Conservation (phyloP, 106 monocot species). For the Ottelia alismoides region DNA sequence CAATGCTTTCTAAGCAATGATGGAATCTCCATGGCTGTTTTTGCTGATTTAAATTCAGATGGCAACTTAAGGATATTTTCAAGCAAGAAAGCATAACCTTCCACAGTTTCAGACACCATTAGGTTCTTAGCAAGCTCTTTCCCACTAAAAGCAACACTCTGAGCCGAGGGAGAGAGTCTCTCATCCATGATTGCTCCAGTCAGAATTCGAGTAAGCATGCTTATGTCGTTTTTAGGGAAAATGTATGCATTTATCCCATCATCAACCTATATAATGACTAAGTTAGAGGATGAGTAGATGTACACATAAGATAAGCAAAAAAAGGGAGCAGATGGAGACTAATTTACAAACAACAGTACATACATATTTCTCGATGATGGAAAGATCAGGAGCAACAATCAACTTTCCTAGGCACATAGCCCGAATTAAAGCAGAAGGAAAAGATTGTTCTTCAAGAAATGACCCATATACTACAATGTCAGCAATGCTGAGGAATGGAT, state of each 20-base stretch:
- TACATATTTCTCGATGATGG: slow-evolving; percentile 80
- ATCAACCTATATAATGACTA: slow-evolving; percentile 46
- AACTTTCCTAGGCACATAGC: slow-evolving; percentile 84
- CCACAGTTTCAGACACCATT: slow-evolving; percentile 65
- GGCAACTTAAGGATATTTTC: slow-evolving; percentile 68
- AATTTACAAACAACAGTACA: too few species aligned
- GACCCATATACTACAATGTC: slow-evolving; percentile 90
- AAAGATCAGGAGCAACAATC: slow-evolving; percentile 80
- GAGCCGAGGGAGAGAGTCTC: slow-evolving; percentile 37
- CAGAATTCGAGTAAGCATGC: slow-evolving; percentile 37
- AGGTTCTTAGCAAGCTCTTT: slow-evolving; percentile 53
- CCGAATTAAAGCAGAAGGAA: slow-evolving; percentile 56
- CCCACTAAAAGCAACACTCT: slow-evolving; percentile 45
- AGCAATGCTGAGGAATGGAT: slow-evolving; percentile 40
- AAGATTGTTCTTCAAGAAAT: slow-evolving; percentile 87
- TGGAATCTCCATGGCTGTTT: slow-evolving; percentile 35
- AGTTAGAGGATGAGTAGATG: slow-evolving; percentile 15
- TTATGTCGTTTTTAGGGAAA: slow-evolving; percentile 59
- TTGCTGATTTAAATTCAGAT: slow-evolving; percentile 53
- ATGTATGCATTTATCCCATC: slow-evolving; percentile 60
- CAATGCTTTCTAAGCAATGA: slow-evolving; percentile 44
- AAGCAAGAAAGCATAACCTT: slow-evolving; percentile 58
- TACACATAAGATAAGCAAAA: too few species aligned
- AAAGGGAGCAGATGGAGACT: too few species aligned
- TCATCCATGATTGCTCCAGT: slow-evolving; percentile 39